Conservation (phyloP, 495 filamentous ascomycete species). For the Durotheca rogersii region DNA sequence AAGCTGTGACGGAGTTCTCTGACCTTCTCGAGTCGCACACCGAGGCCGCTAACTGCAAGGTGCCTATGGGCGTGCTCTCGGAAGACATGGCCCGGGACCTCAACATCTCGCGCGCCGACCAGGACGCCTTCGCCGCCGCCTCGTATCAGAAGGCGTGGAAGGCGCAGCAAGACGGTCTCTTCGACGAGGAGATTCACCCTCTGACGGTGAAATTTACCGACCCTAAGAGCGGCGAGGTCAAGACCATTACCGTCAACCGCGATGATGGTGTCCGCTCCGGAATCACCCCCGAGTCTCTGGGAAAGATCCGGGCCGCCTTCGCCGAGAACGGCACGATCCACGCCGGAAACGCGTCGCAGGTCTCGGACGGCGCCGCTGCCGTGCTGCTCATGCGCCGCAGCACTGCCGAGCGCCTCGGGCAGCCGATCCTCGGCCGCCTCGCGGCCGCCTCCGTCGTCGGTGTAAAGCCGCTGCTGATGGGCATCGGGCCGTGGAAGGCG, state of each 20-base stretch:
- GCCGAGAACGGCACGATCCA: constrained; percentile 91
- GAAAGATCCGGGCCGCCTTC: constrained; percentile 90
- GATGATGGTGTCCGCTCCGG: constrained; percentile 88
- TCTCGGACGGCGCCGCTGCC: constrained; percentile 93
- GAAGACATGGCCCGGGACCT: constrained; percentile 93
- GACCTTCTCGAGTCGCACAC: constrained; percentile 82
- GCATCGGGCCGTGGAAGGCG: constrained; percentile 91
- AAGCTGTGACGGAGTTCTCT: constrained; percentile 90
- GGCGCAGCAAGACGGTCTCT: constrained; percentile 85
- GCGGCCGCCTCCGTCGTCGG: constrained; percentile 82
- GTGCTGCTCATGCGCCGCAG: constrained; percentile 94
- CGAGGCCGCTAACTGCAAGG: constrained; percentile 92
- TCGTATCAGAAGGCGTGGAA: constrained; percentile 86
- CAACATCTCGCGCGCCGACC: constrained; percentile 65
- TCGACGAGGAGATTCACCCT: constrained; percentile 89
- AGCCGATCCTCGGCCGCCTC: constrained; percentile 84
- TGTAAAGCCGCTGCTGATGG: constrained; percentile 92
- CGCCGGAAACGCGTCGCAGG: constrained; percentile 93
- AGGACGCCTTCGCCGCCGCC: constrained; percentile 86
- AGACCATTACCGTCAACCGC: constrained; percentile 75
- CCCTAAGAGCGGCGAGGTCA: constrained; percentile 86
- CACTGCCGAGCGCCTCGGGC: constrained; percentile 83
- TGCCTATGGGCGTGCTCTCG: constrained; percentile 93
- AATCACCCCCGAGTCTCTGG: constrained; percentile 81
- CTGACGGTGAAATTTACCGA: constrained; percentile 80